Percentiles rank a stretch among this genome's conserved stretches.
phyloP scores from a whole-genome alignment of 2,329 filamentous ascomycete genomes.

The Thielaviopsis ethacetica region DNA sequence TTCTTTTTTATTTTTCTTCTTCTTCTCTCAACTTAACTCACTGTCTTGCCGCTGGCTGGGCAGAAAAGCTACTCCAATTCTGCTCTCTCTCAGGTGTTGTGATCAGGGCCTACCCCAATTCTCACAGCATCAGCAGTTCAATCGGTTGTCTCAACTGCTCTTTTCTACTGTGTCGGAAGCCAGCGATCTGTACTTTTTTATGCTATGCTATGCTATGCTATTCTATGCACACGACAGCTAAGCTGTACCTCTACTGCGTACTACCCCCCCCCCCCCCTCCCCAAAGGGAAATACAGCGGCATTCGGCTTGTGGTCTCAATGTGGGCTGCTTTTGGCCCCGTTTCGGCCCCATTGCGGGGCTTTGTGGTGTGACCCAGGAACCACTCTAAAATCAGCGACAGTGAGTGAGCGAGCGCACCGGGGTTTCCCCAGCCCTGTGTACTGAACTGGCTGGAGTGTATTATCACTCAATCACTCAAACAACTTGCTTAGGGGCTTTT shows the following conservation, averaged over 20 bases:
- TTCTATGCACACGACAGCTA: too few species aligned
- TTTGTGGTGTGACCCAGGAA: background rate
- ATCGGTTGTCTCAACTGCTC: background rate
- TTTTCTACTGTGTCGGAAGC: background rate
- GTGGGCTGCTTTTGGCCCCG: constrained; percentile 1
- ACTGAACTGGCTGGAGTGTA: too few species aligned
- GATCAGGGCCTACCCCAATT: background rate
- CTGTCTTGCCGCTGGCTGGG: too few species aligned
- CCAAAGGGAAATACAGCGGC: background rate
- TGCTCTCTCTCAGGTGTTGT: background rate
- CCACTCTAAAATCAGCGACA: background rate
- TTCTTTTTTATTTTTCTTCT: background rate
- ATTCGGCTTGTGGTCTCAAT: background rate
- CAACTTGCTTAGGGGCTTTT: background rate
- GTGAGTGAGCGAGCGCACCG: too few species aligned
- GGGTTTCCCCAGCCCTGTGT: background rate
- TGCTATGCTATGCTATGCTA: too few species aligned
- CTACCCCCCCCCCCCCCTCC: too few species aligned
- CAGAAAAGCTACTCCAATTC: background rate
- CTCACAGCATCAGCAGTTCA: background rate
- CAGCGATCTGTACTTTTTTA: background rate
- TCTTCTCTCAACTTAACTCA: background rate
- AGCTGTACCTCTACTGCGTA: too few species aligned
- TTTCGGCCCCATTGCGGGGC: constrained; percentile 2
- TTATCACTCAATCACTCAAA: background rate